Evolutionary conservation across 345 rosid genomes (phyloP), one percentile per base, ranked within the genome.

Genomic region (Pugionium dolabratum): DNA sequence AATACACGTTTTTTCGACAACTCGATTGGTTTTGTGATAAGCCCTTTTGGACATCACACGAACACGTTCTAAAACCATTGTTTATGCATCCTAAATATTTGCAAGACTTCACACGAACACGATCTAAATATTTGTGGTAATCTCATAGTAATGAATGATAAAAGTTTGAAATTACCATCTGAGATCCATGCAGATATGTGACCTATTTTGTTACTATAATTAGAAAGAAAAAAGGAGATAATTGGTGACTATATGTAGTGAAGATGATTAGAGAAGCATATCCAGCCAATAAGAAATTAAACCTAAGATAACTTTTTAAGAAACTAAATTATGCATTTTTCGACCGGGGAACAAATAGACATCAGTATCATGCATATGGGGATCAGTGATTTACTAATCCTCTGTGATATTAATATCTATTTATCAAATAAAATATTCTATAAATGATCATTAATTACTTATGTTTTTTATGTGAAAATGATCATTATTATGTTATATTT

Each of bases 1-100:
- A 7, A 43, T 29, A 66, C 67, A 72, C 67, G 72, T 66, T 72
- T 72, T 67, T 37, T 50, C 49, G 55, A 66, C 49, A 72, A 65
- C 61, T 65, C 62, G 71, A 18, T 18, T 18, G 18, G 66, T 59
- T 72, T 51, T 8, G 49, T 40, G 69, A 66, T 58, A 65, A 72
- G 29, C 37, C 46, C 71, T 47, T 34, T 46, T 65, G 55, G 66
- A 72, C 71, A 57, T 72, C 46, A 41, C 60, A 58, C 28, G 31
- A 52, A 65, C 43, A 31, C 52, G 62, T 52, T 72, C 55, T 59
- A 65, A 29, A 6, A 55, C 55, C 43, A 62, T 62, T 70, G 39
- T 36, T 46, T 41, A 71, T 59, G 70, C 46, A 64, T 71, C 51
- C 45, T 48, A 63, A 63, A 68, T 49, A 11, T 7, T 40, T 26